Evolutionary conservation across 805 yeast species (phyloP), one percentile per base, ranked within the genome.

Genomic region (Candida hispaniensis): DNA sequence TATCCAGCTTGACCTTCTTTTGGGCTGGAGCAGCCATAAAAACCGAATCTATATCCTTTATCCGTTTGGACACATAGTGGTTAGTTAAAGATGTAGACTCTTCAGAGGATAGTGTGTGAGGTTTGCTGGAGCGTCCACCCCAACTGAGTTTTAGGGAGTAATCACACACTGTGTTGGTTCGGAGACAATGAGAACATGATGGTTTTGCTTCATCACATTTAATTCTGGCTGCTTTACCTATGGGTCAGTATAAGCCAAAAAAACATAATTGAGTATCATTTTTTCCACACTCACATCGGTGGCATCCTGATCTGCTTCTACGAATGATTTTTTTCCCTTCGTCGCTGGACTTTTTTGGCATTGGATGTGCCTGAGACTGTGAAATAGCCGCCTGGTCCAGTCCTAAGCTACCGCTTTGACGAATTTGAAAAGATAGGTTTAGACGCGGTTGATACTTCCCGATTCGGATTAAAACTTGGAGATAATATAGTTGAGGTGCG

Each of bases 121-220:
- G 30, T 6, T 26, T 25, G 16, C 32, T 62, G 69, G 81, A 81
- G 30, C 85, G 54, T 0, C 86, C 86, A 12, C 82, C 85, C 88
- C 88, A 79, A 0, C 72, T 67, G 18, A 79, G 57, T 41, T 65
- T 69, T 7, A 79, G 46, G 4, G 75, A 59, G 45, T 79, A 79
- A 47, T 77, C 85, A 54, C 91, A 79, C 1, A 45, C 41, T 7
- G 47, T 38, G 1, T 56, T 53, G 2, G 64, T 53, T 41, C 67
- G 71, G 1, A 48, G 24, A 49, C 93, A 79, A 39, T 67, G 62
- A 1, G 65, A 46, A 47, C 93, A 79, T 0, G 47, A 41, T 0
- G 91, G 91, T 47, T 73, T 75, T 12, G 35, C 42, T 50, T 79
- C 88, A 45, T 75, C 77, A 48, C 93, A 79, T 52, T 79, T 78